Conservation (phyloP, 2,329 filamentous ascomycete species). For the Plenodomus biglobosus region DNA sequence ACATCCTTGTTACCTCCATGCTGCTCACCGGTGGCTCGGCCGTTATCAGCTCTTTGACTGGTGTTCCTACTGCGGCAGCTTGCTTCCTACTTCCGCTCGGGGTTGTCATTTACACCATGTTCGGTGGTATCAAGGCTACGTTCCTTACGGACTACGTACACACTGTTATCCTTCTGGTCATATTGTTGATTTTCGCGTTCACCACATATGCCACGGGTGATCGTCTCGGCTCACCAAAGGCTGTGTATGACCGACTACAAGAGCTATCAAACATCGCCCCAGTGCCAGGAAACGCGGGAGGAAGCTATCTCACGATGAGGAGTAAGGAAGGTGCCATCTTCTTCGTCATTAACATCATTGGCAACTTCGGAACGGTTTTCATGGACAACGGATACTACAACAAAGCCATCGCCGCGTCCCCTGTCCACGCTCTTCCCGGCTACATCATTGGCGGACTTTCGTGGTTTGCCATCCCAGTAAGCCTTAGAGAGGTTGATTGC, state of each 20-base stretch:
- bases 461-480: conserved; percentile 52
- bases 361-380: conserved; percentile 82
- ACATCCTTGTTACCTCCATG: conserved; percentile 89
- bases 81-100: conserved; percentile 81
- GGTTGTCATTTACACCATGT: conserved; percentile 76
- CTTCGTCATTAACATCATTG: conserved; percentile 87
- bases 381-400: conserved; percentile 83
- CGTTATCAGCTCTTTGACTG: conserved; percentile 56
- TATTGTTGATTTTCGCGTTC: conserved; percentile 82
- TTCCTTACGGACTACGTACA: conserved; percentile 83
- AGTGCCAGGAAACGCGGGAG: conserved; percentile 72
- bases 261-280: conserved; percentile 69
- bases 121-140: conserved; percentile 69
- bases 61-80: conserved; percentile 74
- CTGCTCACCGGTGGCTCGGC: conserved; percentile 80
- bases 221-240: conserved; percentile 70
- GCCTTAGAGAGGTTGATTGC: not conserved
- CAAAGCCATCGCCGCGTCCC: conserved; percentile 85
- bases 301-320: conserved; percentile 86
- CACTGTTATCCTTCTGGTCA: conserved; percentile 78
- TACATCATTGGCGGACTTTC: conserved; percentile 47
- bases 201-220: conserved; percentile 76
- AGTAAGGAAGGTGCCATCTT: conserved; percentile 81
- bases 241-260: conserved; percentile 76
- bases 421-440: conserved; percentile 81